Base-by-base conservation (phyloP, 768 basidiomycete species). In the Auriscalpium vulgare region DNA sequence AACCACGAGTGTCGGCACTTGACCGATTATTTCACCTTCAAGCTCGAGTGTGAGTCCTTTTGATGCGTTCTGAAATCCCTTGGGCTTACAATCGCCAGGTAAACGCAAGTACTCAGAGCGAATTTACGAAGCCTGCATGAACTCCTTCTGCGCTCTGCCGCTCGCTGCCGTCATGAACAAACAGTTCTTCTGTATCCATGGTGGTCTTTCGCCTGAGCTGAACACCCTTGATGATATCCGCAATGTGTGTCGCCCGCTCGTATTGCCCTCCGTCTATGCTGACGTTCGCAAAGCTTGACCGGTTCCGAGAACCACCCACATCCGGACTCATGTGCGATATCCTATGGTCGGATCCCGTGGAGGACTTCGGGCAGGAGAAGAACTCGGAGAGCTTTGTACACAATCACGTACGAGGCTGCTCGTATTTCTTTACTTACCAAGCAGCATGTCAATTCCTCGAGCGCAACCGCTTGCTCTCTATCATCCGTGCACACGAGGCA, bases 111-210 rank as follows among this genome's bases (percentile, higher is more conserved):
- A 99, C 72, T 93, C 92, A 8, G 95, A 97, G 63, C 84, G 85
- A 23, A 82, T 99, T 58, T 99, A 99, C 69, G 93, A 99, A 58
- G 93, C 92, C 29, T 94, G 91, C 79, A 95, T 97, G 93, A 91
- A 97, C 34, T 91, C 91, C 0, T 98, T 99, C 77, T 97, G 95
- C 68, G 80, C 89, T 0, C 80, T 99, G 0, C 97, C 97, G 2
- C 80, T 99, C 9, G 95, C 95, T 1, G 97, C 97, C 36, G 71
- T 99, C 66, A 98, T 98, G 95, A 99, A 99, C 77, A 97, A 97
- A 68, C 97, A 98, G 71, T 99, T 99, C 72, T 76, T 98, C 50
- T 99, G 95, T 71, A 97, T 98, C 58, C 97, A 99, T 59, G 97
- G 97, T 35, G 97, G 97, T 16, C 78, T 99, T 13, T 95, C 91